Base-by-base conservation (phyloP, 2,329 filamentous ascomycete genomes). In the Tricladium varicosporioides region DNA sequence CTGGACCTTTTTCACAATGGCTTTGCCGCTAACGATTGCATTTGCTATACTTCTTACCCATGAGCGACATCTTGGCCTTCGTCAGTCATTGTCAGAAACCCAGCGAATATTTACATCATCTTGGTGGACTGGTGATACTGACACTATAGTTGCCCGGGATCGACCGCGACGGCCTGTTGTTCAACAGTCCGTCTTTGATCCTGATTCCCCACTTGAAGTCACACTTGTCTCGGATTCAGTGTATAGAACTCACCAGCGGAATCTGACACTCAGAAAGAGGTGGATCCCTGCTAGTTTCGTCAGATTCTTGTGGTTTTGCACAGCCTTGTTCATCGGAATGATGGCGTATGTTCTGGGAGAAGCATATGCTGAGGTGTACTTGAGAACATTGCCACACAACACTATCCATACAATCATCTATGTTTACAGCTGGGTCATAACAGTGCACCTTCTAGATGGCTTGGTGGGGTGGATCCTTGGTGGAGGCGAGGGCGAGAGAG, bases 1-100 rank as follows among this genome's bases (percentile, higher is more conserved):
- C 8, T 87, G 85, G 82, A 87, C 85, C 0, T 88, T 88, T 70
- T 76, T 85, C 66, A 84, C 84, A 65, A 88, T 88, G 85, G 83
- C 84, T 44, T 77, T 87, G 74, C 85, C 85, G 1, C 82, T 88
- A n/a, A 76, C 81, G 47, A 83, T 86, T 57, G 85, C 85, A 15
- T 85, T 86, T 66, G 72, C 79, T 57, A 85, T 88, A 61, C 76
- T 88, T 16, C 79, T 85, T 67, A 81, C 78, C 33, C 82, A 86
- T 58, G 82, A 86, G 71, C 80, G 85, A 8, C 84, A 87, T 61
- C 76, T 87, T 2, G 75, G 81, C 19, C 77, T 85, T 18, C 80
- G 84, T 14, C 78, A 85, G 61, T 80, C 80, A 0, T 75, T 87
- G 2, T 86, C 83, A 22, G 84, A 87, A 65, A 87, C 85, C 5